Evolutionary conservation across 106 monocot genomes (phyloP).

Genomic region (Iris macrosiphon): DNA sequence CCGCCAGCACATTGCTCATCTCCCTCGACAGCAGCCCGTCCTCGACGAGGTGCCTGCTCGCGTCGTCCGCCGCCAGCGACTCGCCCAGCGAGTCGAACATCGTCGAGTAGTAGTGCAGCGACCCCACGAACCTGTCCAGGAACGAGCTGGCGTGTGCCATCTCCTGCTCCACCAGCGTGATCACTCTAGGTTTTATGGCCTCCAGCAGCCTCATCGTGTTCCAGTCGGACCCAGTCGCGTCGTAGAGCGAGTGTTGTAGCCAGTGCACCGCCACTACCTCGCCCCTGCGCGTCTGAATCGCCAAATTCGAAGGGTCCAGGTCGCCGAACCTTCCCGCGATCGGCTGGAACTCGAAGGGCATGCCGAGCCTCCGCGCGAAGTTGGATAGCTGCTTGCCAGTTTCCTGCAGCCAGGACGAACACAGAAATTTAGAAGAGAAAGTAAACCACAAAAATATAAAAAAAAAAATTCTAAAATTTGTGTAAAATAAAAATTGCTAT

Average conservation of each 20-base stretch:
- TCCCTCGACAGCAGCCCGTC: constrained; percentile 23
- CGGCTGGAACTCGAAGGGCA: constrained; percentile 38
- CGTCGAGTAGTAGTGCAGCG: constrained; percentile 32
- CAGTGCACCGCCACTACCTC: constrained; percentile 39
- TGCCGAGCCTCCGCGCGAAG: constrained; percentile 27
- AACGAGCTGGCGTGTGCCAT: constrained; percentile 13
- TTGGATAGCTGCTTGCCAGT: constrained; percentile 31
- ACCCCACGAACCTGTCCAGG: constrained; percentile 28
- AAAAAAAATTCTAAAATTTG: too few species aligned
- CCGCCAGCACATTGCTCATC: constrained; percentile 19
- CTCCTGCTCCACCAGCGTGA: constrained; percentile 45
- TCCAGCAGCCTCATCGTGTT: constrained; percentile 27
- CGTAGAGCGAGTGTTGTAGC: constrained; percentile 32
- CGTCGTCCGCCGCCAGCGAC: constrained; percentile 7
- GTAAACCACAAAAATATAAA: too few species aligned
- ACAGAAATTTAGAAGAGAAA: too few species aligned
- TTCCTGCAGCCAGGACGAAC: too few species aligned
- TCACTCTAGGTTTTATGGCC: constrained; percentile 14
- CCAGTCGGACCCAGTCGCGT: constrained; percentile 24
- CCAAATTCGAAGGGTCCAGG: constrained; percentile 8
- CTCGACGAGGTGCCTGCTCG: constrained; percentile 17
- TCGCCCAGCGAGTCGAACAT: constrained; percentile 36
- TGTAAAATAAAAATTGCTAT: too few species aligned
- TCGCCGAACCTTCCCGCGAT: constrained; percentile 14
- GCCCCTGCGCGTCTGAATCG: background rate